Evolutionary conservation across 2,329 filamentous ascomycete species (phyloP).

Genomic region (Botrytis deweyae): DNA sequence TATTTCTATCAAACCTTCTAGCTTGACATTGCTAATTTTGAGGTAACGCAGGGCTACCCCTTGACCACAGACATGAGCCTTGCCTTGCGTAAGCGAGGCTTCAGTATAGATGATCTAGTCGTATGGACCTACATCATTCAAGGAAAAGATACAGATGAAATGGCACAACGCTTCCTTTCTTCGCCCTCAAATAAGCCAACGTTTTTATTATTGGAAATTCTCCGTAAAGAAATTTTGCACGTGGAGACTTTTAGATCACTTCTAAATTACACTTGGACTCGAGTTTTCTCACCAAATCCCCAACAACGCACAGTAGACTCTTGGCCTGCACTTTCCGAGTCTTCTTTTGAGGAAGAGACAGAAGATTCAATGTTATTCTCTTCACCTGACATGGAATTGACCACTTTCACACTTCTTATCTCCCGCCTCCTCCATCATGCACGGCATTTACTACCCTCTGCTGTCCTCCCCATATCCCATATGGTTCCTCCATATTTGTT

Average conservation of each 20-base stretch:
- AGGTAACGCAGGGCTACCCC: background rate
- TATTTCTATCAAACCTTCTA: background rate
- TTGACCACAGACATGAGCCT: background rate
- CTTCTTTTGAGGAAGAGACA: background rate
- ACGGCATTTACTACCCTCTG: constrained; percentile 35
- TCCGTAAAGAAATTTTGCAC: constrained; percentile 29
- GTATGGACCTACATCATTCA: constrained; percentile 37
- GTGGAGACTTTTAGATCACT: constrained; percentile 27
- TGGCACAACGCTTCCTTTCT: constrained; percentile 32
- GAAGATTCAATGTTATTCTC: background rate
- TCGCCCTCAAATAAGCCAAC: constrained; percentile 24
- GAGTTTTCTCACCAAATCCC: constrained; percentile 10
- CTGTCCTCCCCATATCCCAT: constrained; percentile 32
- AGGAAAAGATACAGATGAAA: constrained; percentile 27
- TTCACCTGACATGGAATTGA: constrained; percentile 11
- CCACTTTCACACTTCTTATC: constrained; percentile 17
- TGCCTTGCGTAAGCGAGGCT: constrained; percentile 21
- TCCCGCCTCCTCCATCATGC: constrained; percentile 34
- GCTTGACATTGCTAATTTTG: constrained; percentile 3
- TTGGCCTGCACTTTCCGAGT: background rate
- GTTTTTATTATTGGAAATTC: constrained; percentile 35
- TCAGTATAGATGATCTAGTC: constrained; percentile 30
- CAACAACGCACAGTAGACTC: background rate
- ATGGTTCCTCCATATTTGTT: constrained; percentile 31
- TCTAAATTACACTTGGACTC: constrained; percentile 25